Evolutionary conservation across 2,329 filamentous ascomycete species (phyloP).

Genomic region (Xylariaceae sp.): DNA sequence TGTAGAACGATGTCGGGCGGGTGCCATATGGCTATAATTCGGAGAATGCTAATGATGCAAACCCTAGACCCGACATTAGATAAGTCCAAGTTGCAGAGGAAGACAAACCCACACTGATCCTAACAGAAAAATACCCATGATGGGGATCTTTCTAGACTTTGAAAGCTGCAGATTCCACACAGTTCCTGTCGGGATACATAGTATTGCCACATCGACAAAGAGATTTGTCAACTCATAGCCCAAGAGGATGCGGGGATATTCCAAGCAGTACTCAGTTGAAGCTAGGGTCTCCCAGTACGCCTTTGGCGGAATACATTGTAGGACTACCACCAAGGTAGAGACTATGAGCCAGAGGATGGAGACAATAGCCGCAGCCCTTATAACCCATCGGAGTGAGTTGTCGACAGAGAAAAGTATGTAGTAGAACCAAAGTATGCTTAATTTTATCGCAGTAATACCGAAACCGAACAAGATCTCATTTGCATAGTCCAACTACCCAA

Average conservation of each 20-base stretch:
- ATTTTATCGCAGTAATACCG: conserved; percentile 17
- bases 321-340: neutral
- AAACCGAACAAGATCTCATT: conserved; percentile 18
- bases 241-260: neutral
- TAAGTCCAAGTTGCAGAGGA: neutral
- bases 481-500: no score
- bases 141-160: neutral
- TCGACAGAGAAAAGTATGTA: conserved; percentile 11
- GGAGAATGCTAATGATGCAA: neutral
- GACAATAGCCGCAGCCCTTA: neutral
- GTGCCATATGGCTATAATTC: neutral
- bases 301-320: neutral
- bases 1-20: neutral
- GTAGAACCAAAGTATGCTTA: conserved; percentile 25
- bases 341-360: conserved; percentile 21
- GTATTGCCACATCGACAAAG: conserved; percentile 2
- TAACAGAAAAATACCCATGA: neutral
- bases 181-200: neutral
- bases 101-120: conserved; percentile 1
- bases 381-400: neutral
- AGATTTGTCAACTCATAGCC: conserved; percentile 8
- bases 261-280: neutral
- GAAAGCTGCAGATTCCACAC: neutral
- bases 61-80: neutral
- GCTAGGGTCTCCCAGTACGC: neutral